These are phyloP conservation scores for Apostasia shenzhenica DNA, from an alignment of 106 monocot genomes.

Conservation along the genomic window DNA sequence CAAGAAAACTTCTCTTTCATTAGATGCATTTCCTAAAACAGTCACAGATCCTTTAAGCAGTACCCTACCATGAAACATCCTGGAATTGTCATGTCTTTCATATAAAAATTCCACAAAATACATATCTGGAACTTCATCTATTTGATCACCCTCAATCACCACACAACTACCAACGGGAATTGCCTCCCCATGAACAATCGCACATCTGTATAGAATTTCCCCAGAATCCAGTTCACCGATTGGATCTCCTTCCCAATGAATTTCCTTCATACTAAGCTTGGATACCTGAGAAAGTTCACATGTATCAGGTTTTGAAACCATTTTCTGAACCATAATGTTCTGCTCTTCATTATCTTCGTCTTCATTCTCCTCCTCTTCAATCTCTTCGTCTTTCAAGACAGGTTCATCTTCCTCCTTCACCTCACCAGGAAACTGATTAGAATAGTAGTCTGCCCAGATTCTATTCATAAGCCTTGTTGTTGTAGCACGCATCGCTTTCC, in stretches of 20 bases:
- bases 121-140: constrained; percentile 27
- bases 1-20: constrained; percentile 87
- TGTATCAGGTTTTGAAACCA: constrained; percentile 20
- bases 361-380: constrained; percentile 78
- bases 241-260: constrained; percentile 53
- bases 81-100: constrained; percentile 51
- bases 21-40: constrained; percentile 86
- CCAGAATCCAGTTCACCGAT: constrained; percentile 47
- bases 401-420: constrained; percentile 25
- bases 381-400: constrained; percentile 40
- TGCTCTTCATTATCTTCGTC: constrained; percentile 59
- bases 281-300: constrained; percentile 18
- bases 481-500: constrained; percentile 94
- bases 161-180: constrained; percentile 56
- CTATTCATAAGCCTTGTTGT: constrained; percentile 84
- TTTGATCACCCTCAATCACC: constrained; percentile 35
- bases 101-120: constrained; percentile 78
- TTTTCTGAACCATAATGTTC: constrained; percentile 17
- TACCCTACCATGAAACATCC: constrained; percentile 80
- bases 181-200: constrained; percentile 40
- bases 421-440: constrained; percentile 59
- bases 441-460: constrained; percentile 85
- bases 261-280: constrained; percentile 29
- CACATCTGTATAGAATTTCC: constrained; percentile 55
- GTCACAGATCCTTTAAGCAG: constrained; percentile 59